Evolutionary conservation across 1,139 yeast species (phyloP).

Genomic region (Saccharomycopsis hybrid): DNA sequence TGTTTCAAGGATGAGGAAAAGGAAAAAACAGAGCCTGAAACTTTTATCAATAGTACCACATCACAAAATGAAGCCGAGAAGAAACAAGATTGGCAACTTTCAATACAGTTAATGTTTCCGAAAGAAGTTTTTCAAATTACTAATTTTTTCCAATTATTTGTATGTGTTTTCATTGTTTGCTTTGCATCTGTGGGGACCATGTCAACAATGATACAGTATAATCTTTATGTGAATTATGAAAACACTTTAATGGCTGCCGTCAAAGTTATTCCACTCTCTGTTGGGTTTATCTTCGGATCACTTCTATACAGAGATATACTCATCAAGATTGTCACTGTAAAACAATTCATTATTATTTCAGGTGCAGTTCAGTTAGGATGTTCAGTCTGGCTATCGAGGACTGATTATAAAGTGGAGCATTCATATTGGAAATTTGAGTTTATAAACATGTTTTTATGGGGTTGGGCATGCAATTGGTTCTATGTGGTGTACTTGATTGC

Average conservation of each 20-base stretch:
- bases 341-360: conserved; percentile 12
- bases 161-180: conserved; percentile 5
- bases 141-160: conserved; percentile 9
- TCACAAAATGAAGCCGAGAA: not conserved
- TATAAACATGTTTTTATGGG: conserved; percentile 24
- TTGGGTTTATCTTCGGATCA: conserved; percentile 25
- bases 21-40: not conserved
- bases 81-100: conserved; percentile 9
- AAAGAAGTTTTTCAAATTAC: conserved; percentile 5
- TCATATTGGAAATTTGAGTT: conserved; percentile 29
- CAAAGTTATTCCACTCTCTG: conserved; percentile 27
- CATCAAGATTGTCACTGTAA: conserved; percentile 2
- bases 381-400: conserved; percentile 26
- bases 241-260: conserved; percentile 29
- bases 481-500: conserved; percentile 24
- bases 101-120: conserved; percentile 13
- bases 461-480: conserved; percentile 23
- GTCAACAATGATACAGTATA: conserved; percentile 19
- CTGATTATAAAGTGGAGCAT: conserved; percentile 21
- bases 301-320: conserved; percentile 21
- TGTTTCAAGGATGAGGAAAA: not conserved
- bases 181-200: conserved; percentile 1
- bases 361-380: conserved; percentile 10
- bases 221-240: conserved; percentile 19
- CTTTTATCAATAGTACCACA: not conserved